phyloP scores from a whole-genome alignment of 108 stramenopile genomes.

The Cyclotella sp. region DNA sequence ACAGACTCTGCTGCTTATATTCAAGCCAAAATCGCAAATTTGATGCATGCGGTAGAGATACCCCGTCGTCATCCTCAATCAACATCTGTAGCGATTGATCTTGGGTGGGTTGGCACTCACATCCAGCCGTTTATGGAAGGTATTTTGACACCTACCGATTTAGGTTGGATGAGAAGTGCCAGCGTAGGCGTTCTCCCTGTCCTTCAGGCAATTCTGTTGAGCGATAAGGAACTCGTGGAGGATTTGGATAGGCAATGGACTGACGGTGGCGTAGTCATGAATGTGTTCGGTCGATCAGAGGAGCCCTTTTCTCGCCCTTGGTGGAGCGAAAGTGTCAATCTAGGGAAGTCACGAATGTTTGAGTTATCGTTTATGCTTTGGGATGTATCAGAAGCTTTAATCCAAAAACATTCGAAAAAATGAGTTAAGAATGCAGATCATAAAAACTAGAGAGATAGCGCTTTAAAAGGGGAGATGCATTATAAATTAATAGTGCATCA shows the following conservation, averaged over 20 bases:
- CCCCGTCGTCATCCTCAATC: constrained; percentile 30
- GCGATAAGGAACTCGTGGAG: constrained; percentile 29
- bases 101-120: constrained; percentile 49
- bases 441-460: too few species aligned
- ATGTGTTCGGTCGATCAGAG: constrained; percentile 28
- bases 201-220: constrained; percentile 42
- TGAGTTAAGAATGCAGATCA: too few species aligned
- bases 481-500: too few species aligned
- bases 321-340: constrained; percentile 19
- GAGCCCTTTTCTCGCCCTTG: constrained; percentile 40
- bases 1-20: constrained; percentile 45
- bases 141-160: constrained; percentile 22
- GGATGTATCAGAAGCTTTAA: constrained; percentile 22
- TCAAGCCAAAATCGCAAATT: constrained; percentile 46
- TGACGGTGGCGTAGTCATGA: constrained; percentile 41
- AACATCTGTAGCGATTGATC: constrained; percentile 41
- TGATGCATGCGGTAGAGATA: constrained; percentile 49
- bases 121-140: constrained; percentile 48
- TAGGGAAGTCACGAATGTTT: constrained; percentile 37
- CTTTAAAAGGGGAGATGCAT: too few species aligned
- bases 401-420: not conserved
- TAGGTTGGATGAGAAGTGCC: constrained; percentile 43
- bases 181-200: constrained; percentile 35
- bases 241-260: constrained; percentile 22
- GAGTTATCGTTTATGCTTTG: constrained; percentile 32